Base-by-base conservation (phyloP, 163 green algal genomes). In the Chlamydomonas reinhardtii region DNA sequence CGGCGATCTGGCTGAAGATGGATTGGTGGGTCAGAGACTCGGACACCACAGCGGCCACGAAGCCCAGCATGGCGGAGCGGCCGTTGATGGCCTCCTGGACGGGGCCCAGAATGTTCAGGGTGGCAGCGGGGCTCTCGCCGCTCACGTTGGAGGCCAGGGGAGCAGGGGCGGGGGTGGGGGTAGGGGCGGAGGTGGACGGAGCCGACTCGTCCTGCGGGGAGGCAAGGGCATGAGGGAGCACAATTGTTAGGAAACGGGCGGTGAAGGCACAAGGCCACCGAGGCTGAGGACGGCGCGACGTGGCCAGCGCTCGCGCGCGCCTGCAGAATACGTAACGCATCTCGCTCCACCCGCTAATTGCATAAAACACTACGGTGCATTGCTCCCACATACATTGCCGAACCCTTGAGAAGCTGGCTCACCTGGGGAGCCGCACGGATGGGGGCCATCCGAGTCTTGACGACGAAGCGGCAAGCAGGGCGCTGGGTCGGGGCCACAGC, bases 11-110 rank as follows among this genome's bases (percentile, higher is more conserved):
- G 61, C 71, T 82, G 25, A 52, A 81, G n/a, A 88, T 73, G 22
- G 71, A 43, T 32, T 88, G 82, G 82, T 88, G 73, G 19, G 82
- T 88, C 4, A 59, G 27, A 15, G 74, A 32, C 66, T 88, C 83
- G 0, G 73, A 73, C 1, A 73, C 16, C 32, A 88, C 54, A 11
- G 83, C 83, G 17, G 74, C 76, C 32, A 88, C 73, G 68, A 88
- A 88, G 31, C 83, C 83, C 32, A 88, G 56, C 83, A 88, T 88
- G 62, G 82, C 82, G 20, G 73, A 48, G 52, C 82, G 82, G 37
- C 82, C 82, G 74, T 88, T 88, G 62, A 88, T 88, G 73, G 82
- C 82, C 82, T 88, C 82, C 68, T 82, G 74, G 25, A 35, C 68
- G 59, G 56, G 68, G 56, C 34, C 22, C 32, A 82, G 59, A 11